Evolutionary conservation across 768 basidiomycete species (phyloP).

Genomic region (Amanita exitialis): DNA sequence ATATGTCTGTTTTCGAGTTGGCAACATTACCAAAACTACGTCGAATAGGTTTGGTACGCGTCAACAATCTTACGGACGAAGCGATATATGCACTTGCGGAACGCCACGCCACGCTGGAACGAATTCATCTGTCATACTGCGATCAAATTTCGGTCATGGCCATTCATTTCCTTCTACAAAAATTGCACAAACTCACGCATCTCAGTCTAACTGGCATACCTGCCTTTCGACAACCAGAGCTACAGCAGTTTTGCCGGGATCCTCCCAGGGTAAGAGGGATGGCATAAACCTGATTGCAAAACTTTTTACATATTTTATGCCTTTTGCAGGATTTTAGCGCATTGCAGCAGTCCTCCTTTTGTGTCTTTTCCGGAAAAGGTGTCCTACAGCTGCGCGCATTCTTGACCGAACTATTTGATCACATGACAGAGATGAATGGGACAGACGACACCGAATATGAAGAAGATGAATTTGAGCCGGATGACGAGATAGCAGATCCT

Average conservation of each 20-base stretch:
- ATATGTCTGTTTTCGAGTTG: constrained; percentile 90
- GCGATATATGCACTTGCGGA: constrained; percentile 85
- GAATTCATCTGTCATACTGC: constrained; percentile 96
- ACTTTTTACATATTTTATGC: not conserved
- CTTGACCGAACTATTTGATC: constrained; percentile 66
- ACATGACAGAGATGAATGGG: constrained; percentile 62
- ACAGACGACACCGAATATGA: constrained; percentile 64
- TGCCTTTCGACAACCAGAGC: constrained; percentile 74
- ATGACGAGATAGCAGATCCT: constrained; percentile 36
- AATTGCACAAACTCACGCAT: constrained; percentile 87
- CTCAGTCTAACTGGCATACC: constrained; percentile 96
- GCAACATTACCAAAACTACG: constrained; percentile 82
- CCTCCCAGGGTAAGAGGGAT: constrained; percentile 64
- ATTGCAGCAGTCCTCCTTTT: constrained; percentile 83
- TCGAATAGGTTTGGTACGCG: constrained; percentile 90
- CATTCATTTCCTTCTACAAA: constrained; percentile 81
- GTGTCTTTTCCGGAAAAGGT: constrained; percentile 93
- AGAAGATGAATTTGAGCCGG: constrained; percentile 43
- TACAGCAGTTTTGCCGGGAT: constrained; percentile 84
- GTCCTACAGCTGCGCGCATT: constrained; percentile 75
- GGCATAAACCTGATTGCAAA: not conserved
- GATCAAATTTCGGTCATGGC: constrained; percentile 91
- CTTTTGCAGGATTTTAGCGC: constrained; percentile 74
- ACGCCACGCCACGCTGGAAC: constrained; percentile 79
- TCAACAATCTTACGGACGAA: constrained; percentile 88